phyloP scores from a whole-genome alignment of 2,329 filamentous ascomycete species.

The Lachnellula occidentalis region DNA sequence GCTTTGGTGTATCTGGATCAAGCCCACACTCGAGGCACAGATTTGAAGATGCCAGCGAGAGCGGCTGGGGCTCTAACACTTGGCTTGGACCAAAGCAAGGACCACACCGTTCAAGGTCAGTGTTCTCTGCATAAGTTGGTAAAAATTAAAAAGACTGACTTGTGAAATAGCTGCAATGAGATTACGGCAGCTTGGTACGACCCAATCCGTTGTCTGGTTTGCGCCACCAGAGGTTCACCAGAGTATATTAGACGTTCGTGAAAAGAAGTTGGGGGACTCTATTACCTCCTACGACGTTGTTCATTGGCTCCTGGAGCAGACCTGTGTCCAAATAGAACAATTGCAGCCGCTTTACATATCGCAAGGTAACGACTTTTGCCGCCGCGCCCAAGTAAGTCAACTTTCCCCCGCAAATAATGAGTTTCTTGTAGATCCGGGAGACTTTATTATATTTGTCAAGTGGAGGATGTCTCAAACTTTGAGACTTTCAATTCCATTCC shows the following conservation, averaged over 20 bases:
- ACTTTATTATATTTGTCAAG: too few species aligned
- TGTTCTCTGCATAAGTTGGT: neutral
- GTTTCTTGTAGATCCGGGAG: too few species aligned
- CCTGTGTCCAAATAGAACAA: constrained; percentile 54
- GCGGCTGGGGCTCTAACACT: constrained; percentile 22
- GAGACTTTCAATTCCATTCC: too few species aligned
- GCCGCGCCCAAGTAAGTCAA: constrained; percentile 34
- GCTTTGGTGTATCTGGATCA: constrained; percentile 26
- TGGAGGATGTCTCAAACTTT: too few species aligned
- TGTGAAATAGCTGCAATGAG: constrained; percentile 54
- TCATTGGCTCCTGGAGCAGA: constrained; percentile 59
- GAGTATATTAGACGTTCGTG: constrained; percentile 47
- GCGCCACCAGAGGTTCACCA: constrained; percentile 32
- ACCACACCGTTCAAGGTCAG: constrained; percentile 46
- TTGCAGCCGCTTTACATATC: constrained; percentile 52
- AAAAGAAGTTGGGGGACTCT: constrained; percentile 20
- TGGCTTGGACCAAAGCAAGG: constrained; percentile 22
- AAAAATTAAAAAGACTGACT: constrained; percentile 10
- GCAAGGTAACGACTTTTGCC: constrained; percentile 57
- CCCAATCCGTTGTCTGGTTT: constrained; percentile 26
- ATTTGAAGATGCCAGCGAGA: constrained; percentile 18
- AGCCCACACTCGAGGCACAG: constrained; percentile 25
- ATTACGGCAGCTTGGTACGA: constrained; percentile 50
- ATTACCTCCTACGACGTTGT: constrained; percentile 43
- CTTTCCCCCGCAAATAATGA: too few species aligned